Evolutionary conservation across 306 rosid genomes (phyloP).

Genomic region (Acacia melanoxylon): DNA sequence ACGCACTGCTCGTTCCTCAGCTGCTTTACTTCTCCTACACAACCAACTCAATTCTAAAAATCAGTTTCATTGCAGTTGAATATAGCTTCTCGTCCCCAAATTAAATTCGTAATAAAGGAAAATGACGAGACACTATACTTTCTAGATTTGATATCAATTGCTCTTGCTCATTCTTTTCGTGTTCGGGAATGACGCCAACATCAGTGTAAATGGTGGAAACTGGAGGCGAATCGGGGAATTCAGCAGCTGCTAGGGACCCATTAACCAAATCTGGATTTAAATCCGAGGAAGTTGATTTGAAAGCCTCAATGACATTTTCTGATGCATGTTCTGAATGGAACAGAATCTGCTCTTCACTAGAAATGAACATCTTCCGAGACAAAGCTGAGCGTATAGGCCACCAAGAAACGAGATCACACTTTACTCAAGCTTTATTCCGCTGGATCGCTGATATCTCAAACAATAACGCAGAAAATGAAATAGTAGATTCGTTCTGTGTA

Average conservation of each 20-base stretch:
- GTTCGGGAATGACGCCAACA: constrained; percentile 80
- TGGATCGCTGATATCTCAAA: neutral
- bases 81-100: constrained; percentile 10
- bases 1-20: constrained; percentile 54
- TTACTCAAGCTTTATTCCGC: neutral
- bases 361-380: constrained; percentile 50
- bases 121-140: constrained; percentile 42
- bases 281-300: constrained; percentile 48
- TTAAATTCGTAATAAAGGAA: constrained; percentile 17
- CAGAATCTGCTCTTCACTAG: constrained; percentile 54
- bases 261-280: constrained; percentile 54
- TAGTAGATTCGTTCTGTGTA: neutral
- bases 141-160: constrained; percentile 58
- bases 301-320: constrained; percentile 39
- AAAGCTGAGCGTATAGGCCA: constrained; percentile 23
- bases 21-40: constrained; percentile 67
- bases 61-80: constrained; percentile 10
- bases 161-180: constrained; percentile 56
- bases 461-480: neutral
- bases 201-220: constrained; percentile 63
- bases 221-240: constrained; percentile 39
- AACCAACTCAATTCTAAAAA: constrained; percentile 28
- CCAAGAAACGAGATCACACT: constrained; percentile 7
- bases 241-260: constrained; percentile 35
- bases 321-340: constrained; percentile 43